Base-by-base conservation (phyloP, 352 stramenopile species). In the Phytophthora pistaciae region DNA sequence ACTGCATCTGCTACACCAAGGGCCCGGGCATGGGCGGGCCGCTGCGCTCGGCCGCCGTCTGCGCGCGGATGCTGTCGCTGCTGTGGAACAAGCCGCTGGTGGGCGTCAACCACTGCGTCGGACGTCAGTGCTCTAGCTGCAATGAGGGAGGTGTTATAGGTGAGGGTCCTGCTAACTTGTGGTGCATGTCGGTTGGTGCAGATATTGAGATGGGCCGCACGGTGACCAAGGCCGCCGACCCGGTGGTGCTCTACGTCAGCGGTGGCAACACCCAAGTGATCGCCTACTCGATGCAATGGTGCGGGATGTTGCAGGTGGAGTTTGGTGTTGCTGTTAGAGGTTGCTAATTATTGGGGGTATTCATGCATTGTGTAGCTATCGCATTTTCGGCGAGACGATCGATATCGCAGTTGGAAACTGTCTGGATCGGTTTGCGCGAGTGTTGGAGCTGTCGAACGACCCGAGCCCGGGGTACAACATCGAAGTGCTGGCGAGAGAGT, bases 381-480 rank as follows among this genome's bases (percentile, higher is more conserved):
- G 97, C 42, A 99, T 99, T 60, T 99, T 99, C 82, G 98, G 98
- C 31, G 98, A 99, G 85, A 99, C 98, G 11, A 99, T 99, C 77
- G 98, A 99, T 85, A 99, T 99, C 69, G 98, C 98, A 5, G 97
- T 99, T 23, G 98, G 98, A 38, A 99, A 99, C 84, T 99, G 98
- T 79, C 85, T 99, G 46, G 98, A 99, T 87, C 90, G 98, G 33
- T 99, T 99, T 75, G 97, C 96, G 31, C 87, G 98, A 50, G 90
- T 98, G 4, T 82, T 99, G 36, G 91, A 91, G 52, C 88, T 99
- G 21, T 98, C 93, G 31, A 99, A 99, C 75, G 98, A 99, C 76
- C 98, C 98, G 5, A 98, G 87, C 58, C 98, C 98, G 0, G 98
- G 98, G 29, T 99, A 99, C 79, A 99, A 99, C 81, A 99, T 99